Percentiles rank a stretch among this genome's conserved stretches.
These are phyloP conservation scores for Hypoxylon cercidicola DNA, from an alignment of 495 filamentous ascomycete species.

Conservation along the genomic window DNA sequence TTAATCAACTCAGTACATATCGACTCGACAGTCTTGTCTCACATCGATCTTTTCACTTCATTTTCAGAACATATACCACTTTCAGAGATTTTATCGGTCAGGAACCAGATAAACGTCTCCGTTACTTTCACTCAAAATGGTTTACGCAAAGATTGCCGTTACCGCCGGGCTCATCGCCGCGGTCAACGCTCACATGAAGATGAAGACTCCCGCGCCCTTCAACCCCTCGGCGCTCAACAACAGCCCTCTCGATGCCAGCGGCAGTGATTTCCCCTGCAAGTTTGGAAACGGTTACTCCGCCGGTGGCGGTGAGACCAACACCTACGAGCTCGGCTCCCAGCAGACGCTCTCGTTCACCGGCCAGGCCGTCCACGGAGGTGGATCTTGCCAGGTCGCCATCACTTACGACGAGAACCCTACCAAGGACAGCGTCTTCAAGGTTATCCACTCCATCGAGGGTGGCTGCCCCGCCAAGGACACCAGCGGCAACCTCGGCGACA, in stretches of 20 bases:
- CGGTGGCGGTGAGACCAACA: conserved; percentile 54
- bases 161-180: conserved; percentile 61
- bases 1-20: conserved; percentile 7
- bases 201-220: conserved; percentile 77
- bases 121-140: conserved; percentile 50
- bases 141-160: conserved; percentile 48
- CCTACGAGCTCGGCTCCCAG: conserved; percentile 64
- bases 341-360: conserved; percentile 68
- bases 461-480: conserved; percentile 72
- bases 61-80: conserved; percentile 24
- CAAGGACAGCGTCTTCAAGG: conserved; percentile 72
- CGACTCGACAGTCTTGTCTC: conserved; percentile 28
- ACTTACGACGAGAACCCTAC: conserved; percentile 76
- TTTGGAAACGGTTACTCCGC: conserved; percentile 50
- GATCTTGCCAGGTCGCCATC: conserved; percentile 87
- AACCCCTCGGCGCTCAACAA: conserved; percentile 55
- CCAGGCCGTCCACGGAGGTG: conserved; percentile 81
- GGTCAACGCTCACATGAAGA: conserved; percentile 75
- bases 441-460: conserved; percentile 85
- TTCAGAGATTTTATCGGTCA: conserved; percentile 45
- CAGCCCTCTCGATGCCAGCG: conserved; percentile 66
- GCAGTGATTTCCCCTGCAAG: conserved; percentile 88
- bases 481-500: conserved; percentile 52
- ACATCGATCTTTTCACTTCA: conserved; percentile 41
- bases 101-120: conserved; percentile 46